Percentiles rank a stretch among this genome's conserved stretches.
Conservation (phyloP, 805 yeast genomes). For the Pichia kluyveri region DNA sequence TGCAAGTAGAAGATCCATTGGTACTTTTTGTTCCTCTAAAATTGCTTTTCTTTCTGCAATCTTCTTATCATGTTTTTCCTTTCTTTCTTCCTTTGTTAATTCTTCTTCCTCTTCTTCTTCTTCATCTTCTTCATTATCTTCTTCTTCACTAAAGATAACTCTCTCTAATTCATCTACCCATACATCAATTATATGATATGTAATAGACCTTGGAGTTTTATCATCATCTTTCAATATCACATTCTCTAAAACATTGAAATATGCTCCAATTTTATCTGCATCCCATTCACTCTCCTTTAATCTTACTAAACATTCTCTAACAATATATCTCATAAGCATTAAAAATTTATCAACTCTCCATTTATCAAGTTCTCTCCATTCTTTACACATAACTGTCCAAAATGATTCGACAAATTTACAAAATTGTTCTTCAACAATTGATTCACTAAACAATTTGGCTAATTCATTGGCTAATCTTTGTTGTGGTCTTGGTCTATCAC, state of each 20-base stretch:
- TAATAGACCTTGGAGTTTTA: constrained; percentile 62
- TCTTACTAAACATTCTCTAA: constrained; percentile 55
- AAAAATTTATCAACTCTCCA: constrained; percentile 84
- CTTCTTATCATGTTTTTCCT: constrained; percentile 8
- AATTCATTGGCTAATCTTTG: constrained; percentile 70
- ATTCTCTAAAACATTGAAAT: constrained; percentile 27
- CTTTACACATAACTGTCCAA: constrained; percentile 69
- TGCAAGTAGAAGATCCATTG: constrained; percentile 44
- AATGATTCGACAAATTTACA: constrained; percentile 57
- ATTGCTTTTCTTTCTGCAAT: constrained; percentile 14
- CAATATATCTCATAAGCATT: constrained; percentile 67
- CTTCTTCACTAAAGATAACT: constrained; percentile 41
- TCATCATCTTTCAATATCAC: constrained; percentile 43
- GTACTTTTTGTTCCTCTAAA: constrained; percentile 28
- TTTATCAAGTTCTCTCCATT: constrained; percentile 81
- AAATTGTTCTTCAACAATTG: constrained; percentile 35
- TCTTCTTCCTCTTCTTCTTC: constrained; percentile 33
- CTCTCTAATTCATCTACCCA: constrained; percentile 76
- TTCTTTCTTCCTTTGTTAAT: constrained; percentile 13
- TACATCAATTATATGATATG: constrained; percentile 80
- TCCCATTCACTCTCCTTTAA: constrained; percentile 50
- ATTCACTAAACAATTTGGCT: constrained; percentile 43
- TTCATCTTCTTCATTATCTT: constrained; percentile 38
- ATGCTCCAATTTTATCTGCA: constrained; percentile 34
- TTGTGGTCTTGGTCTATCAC: constrained; percentile 90